These are phyloP conservation scores for Pichia occidentalis DNA, from an alignment of 805 yeast species.

Conservation along the genomic window DNA sequence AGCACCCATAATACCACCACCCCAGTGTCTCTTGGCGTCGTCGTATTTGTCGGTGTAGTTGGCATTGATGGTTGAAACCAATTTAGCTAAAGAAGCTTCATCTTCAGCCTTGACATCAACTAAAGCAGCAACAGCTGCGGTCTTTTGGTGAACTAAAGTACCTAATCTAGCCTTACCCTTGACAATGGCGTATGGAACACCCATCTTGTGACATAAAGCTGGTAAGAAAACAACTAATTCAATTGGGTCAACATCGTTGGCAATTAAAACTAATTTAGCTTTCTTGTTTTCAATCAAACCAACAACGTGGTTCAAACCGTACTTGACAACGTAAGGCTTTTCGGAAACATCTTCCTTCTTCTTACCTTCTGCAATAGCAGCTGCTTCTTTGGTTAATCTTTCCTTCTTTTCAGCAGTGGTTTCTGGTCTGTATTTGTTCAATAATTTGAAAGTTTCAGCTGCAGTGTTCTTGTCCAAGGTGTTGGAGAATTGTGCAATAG, in stretches of 20 bases:
- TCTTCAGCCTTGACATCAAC: constrained; percentile 94
- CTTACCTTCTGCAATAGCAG: constrained; percentile 98
- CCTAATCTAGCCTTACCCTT: constrained; percentile 99
- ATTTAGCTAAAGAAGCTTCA: constrained; percentile 88
- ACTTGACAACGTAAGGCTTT: constrained; percentile 95
- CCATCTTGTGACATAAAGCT: constrained; percentile 98
- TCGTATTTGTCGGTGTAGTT: constrained; percentile 93
- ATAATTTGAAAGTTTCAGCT: constrained; percentile 90
- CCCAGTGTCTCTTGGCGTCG: constrained; percentile 98
- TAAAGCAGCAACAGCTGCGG: constrained; percentile 94
- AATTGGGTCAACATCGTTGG: constrained; percentile 98
- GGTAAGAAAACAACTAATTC: constrained; percentile 97
- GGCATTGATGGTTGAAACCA: constrained; percentile 87
- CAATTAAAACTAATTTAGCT: constrained; percentile 94
- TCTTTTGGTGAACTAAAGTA: constrained; percentile 94
- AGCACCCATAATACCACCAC: constrained; percentile 98
- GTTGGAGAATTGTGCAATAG: constrained; percentile 93
- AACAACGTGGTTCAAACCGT: constrained; percentile 99
- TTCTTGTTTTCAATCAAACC: constrained; percentile 96
- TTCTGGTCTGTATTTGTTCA: constrained; percentile 99
- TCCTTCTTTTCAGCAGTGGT: constrained; percentile 96
- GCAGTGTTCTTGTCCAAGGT: constrained; percentile 99
- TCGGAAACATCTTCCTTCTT: constrained; percentile 93
- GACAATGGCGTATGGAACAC: constrained; percentile 97
- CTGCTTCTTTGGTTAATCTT: constrained; percentile 98